phyloP scores from a whole-genome alignment of 2,329 filamentous ascomycete genomes.

The Periconia macrospinosa region DNA sequence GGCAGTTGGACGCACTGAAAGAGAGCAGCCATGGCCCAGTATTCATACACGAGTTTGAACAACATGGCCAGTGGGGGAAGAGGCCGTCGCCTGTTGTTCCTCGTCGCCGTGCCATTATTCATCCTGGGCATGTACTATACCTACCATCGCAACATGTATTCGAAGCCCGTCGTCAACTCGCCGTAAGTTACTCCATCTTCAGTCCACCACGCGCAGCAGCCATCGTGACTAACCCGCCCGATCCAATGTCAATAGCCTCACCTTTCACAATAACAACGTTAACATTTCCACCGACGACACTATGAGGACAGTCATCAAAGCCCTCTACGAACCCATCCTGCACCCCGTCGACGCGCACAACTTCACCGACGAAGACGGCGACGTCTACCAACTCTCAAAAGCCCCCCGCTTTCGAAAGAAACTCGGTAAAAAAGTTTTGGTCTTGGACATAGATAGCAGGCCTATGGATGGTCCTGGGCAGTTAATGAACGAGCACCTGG shows the following conservation, averaged over 20 bases:
- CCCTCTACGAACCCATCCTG: slow-evolving; percentile 39
- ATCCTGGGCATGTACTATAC: slow-evolving; percentile 34
- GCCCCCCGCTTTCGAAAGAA: slow-evolving; percentile 37
- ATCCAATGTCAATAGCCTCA: background rate
- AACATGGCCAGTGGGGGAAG: slow-evolving; percentile 31
- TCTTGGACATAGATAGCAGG: slow-evolving; percentile 43
- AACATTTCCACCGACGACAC: slow-evolving; percentile 31
- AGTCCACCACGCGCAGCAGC: background rate
- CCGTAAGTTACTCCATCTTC: background rate
- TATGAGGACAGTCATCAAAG: slow-evolving; percentile 42
- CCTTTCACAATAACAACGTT: slow-evolving; percentile 14
- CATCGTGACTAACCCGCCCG: background rate
- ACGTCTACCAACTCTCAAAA: slow-evolving; percentile 32
- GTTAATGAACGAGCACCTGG: slow-evolving; percentile 39
- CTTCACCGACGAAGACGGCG: slow-evolving; percentile 43
- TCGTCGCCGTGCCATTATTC: slow-evolving; percentile 34
- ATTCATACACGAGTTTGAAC: slow-evolving; percentile 31
- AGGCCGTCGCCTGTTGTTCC: slow-evolving; percentile 37
- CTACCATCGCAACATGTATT: slow-evolving; percentile 10
- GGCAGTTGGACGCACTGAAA: slow-evolving; percentile 2
- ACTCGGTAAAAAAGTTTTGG: slow-evolving; percentile 41
- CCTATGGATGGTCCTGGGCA: slow-evolving; percentile 37
- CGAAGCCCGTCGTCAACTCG: background rate
- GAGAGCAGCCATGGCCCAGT: slow-evolving; percentile 19
- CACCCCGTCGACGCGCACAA: slow-evolving; percentile 39